Evolutionary conservation across 2,329 filamentous ascomycete genomes (phyloP).

Genomic region (Aspergillus niger): DNA sequence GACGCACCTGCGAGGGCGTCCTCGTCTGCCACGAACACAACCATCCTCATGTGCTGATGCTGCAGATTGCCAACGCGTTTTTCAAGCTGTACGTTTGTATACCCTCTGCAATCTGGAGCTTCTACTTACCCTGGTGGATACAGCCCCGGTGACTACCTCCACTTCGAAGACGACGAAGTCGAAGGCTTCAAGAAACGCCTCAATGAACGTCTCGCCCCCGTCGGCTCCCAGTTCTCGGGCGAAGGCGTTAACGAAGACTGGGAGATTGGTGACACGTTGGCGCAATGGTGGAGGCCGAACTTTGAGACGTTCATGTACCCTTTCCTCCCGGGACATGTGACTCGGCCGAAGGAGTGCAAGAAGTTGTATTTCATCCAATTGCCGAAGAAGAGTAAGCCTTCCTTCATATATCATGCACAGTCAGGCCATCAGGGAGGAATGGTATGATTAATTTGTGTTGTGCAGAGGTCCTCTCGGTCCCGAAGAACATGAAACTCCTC

Average conservation of each 20-base stretch:
- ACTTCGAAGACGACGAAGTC: constrained; percentile 82
- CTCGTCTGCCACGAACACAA: constrained; percentile 99
- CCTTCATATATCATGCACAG: neutral
- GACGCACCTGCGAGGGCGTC: constrained; percentile 93
- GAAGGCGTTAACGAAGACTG: constrained; percentile 91
- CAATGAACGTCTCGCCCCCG: constrained; percentile 89
- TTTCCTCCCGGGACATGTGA: constrained; percentile 94
- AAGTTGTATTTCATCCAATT: constrained; percentile 98
- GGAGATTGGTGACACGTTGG: constrained; percentile 91
- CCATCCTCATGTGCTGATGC: constrained; percentile 97
- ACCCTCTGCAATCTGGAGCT: neutral
- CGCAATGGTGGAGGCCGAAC: constrained; percentile 98
- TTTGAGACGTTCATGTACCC: constrained; percentile 99
- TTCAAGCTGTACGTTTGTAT: constrained; percentile 75
- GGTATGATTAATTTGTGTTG: neutral
- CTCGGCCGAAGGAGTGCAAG: constrained; percentile 97
- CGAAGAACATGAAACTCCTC: constrained; percentile 99
- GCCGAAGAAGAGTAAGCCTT: constrained; percentile 79
- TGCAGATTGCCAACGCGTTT: constrained; percentile 98
- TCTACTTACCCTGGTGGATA: constrained; percentile 2
- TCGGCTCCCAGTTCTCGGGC: constrained; percentile 77
- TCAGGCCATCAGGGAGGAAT: too few species aligned
- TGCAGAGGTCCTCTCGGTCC: constrained; percentile 87
- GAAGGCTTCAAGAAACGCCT: constrained; percentile 91
- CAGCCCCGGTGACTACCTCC: constrained; percentile 88